Percentiles rank a stretch among this genome's conserved stretches.
Evolutionary conservation across 176 grass and related monocot genomes (phyloP).

Genomic region (Oryza rufipogon): DNA sequence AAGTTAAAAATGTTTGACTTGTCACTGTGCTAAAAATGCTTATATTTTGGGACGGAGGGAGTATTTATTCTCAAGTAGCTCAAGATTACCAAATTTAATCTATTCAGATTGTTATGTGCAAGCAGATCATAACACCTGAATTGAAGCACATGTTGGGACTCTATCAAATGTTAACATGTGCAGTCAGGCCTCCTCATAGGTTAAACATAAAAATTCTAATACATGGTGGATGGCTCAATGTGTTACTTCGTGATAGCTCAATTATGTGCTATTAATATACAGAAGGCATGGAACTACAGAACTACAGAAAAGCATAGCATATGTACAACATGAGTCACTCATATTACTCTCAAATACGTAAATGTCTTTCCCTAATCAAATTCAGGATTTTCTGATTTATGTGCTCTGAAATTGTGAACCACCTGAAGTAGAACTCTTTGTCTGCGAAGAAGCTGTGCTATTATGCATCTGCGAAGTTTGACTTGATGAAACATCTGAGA

Average conservation of each 20-base stretch:
- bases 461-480: constrained; percentile 47
- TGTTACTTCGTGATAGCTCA: not conserved
- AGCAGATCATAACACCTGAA: not conserved
- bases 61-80: not conserved
- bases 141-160: constrained; percentile 1
- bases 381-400: constrained; percentile 36
- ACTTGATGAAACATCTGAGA: constrained; percentile 65
- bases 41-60: too few relatives aligned
- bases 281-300: constrained; percentile 10
- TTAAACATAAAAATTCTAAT: constrained; percentile 27
- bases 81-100: not conserved
- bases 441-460: constrained; percentile 52
- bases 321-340: constrained; percentile 27
- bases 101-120: constrained; percentile 11
- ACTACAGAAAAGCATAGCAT: constrained; percentile 7
- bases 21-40: too few relatives aligned
- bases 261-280: not conserved
- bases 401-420: constrained; percentile 31
- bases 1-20: too few relatives aligned
- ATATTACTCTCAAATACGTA: constrained; percentile 18
- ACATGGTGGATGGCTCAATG: not conserved
- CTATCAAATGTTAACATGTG: not conserved
- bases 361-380: constrained; percentile 13
- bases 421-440: constrained; percentile 41
- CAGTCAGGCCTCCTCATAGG: not conserved